A percentile compares a stretch with the other conserved stretches of the same genome.
phyloP scores from a whole-genome alignment of 495 filamentous ascomycete genomes.

The Hapsidospora chrysogenum region DNA sequence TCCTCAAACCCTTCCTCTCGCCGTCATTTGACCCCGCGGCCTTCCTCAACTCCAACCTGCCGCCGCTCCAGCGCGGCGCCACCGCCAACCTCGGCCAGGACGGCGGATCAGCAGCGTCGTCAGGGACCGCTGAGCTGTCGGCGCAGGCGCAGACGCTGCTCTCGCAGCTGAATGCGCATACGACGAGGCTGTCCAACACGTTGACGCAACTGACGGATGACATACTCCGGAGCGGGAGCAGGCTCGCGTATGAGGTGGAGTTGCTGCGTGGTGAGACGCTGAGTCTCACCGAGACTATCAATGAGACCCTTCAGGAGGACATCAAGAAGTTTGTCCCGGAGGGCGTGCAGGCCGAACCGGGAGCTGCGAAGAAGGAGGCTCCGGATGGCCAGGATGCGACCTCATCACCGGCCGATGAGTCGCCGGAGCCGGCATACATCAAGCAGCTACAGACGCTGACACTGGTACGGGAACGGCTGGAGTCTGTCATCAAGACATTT shows the following conservation, averaged over 20 bases:
- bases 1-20: slow-evolving; percentile 48
- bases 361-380: slow-evolving; percentile 1
- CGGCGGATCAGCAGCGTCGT: no score
- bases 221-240: slow-evolving; percentile 69
- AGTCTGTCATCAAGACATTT: slow-evolving; percentile 75
- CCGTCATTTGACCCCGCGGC: slow-evolving; percentile 63
- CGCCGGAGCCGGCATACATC: slow-evolving; percentile 48
- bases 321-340: slow-evolving; percentile 51
- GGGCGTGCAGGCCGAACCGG: slow-evolving; percentile 15
- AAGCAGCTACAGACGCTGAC: slow-evolving; percentile 65
- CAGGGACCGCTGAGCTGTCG: slow-evolving; percentile 61
- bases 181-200: slow-evolving; percentile 60
- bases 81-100: slow-evolving; percentile 12
- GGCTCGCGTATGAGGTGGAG: slow-evolving; percentile 90
- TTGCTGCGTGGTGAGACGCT: slow-evolving; percentile 75
- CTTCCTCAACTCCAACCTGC: slow-evolving; percentile 65
- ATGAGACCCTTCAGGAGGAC: slow-evolving; percentile 50
- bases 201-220: slow-evolving; percentile 87
- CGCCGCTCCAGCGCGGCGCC: slow-evolving; percentile 35
- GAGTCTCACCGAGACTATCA: slow-evolving; percentile 57
- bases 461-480: slow-evolving; percentile 62
- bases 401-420: slow-evolving; percentile 4
- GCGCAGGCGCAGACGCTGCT: slow-evolving; percentile 69
- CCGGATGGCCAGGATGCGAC: slow-evolving; percentile 2
- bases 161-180: slow-evolving; percentile 76